Percentiles rank a stretch among this genome's conserved stretches.
Evolutionary conservation across 768 basidiomycete species (phyloP).

Genomic region (Suillus subalutaceus): DNA sequence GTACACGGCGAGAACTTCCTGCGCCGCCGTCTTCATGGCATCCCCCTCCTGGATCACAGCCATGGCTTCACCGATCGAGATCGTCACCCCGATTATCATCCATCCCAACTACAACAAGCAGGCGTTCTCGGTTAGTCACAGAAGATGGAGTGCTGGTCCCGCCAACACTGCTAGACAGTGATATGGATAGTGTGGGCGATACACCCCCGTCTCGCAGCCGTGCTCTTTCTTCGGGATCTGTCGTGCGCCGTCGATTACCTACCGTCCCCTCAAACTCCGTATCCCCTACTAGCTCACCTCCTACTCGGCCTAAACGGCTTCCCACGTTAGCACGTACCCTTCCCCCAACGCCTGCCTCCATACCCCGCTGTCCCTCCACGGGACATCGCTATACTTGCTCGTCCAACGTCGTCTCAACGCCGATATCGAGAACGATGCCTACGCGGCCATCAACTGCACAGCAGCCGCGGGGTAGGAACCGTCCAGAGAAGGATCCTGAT

Average conservation of each 20-base stretch:
- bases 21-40: conserved; percentile 34
- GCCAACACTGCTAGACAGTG: conserved; percentile 20
- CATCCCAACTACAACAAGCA: conserved; percentile 11
- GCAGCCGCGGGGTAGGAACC: conserved; percentile 18
- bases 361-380: conserved; percentile 20
- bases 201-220: conserved; percentile 20
- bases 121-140: conserved; percentile 5
- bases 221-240: conserved; percentile 21
- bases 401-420: conserved; percentile 7
- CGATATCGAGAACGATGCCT: neutral
- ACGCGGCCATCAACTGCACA: conserved; percentile 17
- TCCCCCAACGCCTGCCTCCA: conserved; percentile 41
- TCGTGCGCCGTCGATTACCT: conserved; percentile 33
- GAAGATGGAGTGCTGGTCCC: conserved; percentile 19
- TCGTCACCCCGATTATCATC: conserved; percentile 39
- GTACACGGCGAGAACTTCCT: conserved; percentile 29
- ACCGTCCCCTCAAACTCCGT: conserved; percentile 32
- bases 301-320: conserved; percentile 14
- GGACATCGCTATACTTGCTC: conserved; percentile 27
- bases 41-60: conserved; percentile 32
- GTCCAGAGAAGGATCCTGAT: conserved; percentile 30
- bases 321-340: conserved; percentile 37
- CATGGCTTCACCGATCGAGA: conserved; percentile 36
- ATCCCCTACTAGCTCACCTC: conserved; percentile 18
- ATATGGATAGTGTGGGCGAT: conserved; percentile 13